Conservation (phyloP, 352 stramenopile species). For the Globisporangium perplexum region DNA sequence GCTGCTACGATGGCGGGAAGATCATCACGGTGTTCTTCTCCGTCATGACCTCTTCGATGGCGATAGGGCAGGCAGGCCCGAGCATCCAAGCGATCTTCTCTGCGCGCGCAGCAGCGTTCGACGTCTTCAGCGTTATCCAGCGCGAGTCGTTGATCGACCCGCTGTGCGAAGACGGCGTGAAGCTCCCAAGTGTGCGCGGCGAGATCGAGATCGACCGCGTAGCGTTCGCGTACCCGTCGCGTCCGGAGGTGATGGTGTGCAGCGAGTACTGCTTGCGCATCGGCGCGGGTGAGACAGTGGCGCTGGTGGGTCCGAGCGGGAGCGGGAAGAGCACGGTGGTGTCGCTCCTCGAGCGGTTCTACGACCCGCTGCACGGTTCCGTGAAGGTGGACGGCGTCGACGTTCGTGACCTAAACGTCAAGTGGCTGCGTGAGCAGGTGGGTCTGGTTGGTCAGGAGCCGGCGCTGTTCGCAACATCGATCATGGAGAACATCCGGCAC, state of each 20-base stretch:
- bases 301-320: neutral
- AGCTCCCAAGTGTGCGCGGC: conserved; percentile 19
- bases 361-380: conserved; percentile 28
- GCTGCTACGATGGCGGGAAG: conserved; percentile 55
- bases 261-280: conserved; percentile 54
- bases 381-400: conserved; percentile 36
- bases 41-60: conserved; percentile 65
- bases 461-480: conserved; percentile 20
- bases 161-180: conserved; percentile 21
- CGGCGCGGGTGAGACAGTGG: conserved; percentile 55
- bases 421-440: conserved; percentile 67
- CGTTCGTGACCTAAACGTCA: conserved; percentile 72
- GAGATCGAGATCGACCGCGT: conserved; percentile 85
- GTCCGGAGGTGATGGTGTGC: conserved; percentile 47
- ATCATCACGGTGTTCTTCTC: conserved; percentile 68
- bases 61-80: conserved; percentile 54
- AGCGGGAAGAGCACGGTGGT: neutral
- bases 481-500: conserved; percentile 80
- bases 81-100: conserved; percentile 49
- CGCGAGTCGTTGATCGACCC: conserved; percentile 53
- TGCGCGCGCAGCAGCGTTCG: conserved; percentile 44
- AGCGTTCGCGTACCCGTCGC: conserved; percentile 55
- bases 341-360: neutral
- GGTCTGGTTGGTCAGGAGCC: conserved; percentile 89
- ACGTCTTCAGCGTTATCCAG: conserved; percentile 70